These are phyloP conservation scores for Cyclotella sp. DNA, from an alignment of 108 stramenopile species.

Conservation along the genomic window DNA sequence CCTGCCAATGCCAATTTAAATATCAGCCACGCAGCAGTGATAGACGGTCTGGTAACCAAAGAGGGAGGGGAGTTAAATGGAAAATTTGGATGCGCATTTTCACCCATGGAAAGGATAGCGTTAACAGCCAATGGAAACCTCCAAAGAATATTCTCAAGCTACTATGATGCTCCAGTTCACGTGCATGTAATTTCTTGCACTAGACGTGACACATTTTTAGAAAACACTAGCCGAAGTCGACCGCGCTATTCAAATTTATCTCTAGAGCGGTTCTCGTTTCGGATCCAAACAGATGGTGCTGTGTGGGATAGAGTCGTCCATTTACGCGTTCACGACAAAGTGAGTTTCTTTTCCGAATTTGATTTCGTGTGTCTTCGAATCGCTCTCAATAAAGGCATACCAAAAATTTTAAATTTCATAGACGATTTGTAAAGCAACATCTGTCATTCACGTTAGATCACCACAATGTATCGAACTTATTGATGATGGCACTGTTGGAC, in stretches of 20 bases:
- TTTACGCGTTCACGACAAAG: slow-evolving; percentile 33
- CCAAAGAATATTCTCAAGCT: slow-evolving; percentile 81
- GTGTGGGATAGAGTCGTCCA: slow-evolving; percentile 71
- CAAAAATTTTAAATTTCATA: neutral
- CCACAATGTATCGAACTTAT: slow-evolving; percentile 59
- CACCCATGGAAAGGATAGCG: slow-evolving; percentile 83
- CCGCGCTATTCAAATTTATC: no score
- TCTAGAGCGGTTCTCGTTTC: neutral
- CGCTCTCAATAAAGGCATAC: neutral
- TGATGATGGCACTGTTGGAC: slow-evolving; percentile 73
- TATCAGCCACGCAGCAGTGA: slow-evolving; percentile 11
- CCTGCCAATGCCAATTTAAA: neutral
- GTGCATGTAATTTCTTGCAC: slow-evolving; percentile 70
- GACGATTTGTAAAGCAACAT: slow-evolving; percentile 78
- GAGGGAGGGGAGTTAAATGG: slow-evolving; percentile 53
- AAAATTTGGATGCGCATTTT: slow-evolving; percentile 45
- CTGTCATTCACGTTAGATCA: slow-evolving; percentile 61
- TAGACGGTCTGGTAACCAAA: slow-evolving; percentile 56
- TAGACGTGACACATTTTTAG: no score
- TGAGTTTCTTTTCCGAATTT: neutral
- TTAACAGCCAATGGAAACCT: slow-evolving; percentile 87
- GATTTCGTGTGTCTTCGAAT: neutral
- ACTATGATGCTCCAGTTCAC: slow-evolving; percentile 84
- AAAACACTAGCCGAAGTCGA: neutral
- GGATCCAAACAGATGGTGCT: slow-evolving; percentile 14